Evolutionary conservation across 169 alveolate species (phyloP), one percentile per base, ranked within the genome.

Genomic region (Eimeria necatrix): DNA sequence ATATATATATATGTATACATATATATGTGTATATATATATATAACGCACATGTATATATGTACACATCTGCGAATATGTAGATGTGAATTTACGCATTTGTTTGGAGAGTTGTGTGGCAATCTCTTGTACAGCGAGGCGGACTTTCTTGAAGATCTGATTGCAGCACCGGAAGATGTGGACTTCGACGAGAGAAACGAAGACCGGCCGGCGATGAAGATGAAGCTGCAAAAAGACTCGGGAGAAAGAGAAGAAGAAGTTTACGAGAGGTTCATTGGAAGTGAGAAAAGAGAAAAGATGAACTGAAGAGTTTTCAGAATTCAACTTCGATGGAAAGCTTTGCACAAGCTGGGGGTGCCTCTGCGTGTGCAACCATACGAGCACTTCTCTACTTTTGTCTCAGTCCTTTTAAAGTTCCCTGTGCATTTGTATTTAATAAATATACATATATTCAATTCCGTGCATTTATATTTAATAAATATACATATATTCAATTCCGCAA

Each of bases 181-280:
- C 7, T 78, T 71, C 41, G 94, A 89, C 9, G 94, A 89, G 52
- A 51, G 56, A 18, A 81, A 49, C n/a, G 94, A 89, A 56, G 94
- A 89, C 78, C 9, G 73, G 1, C 89, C n/a, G 4, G 94, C 94
- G 20, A 53, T 89, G 89, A 81, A 89, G 4, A 22, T 56, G 80
- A 89, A 89, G 61, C 78, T 89, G 48, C 94, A 73, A 22, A 24
- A 20, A 48, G 94, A 89, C 24, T 60, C 73, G 4, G 88, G 83
- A 9, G 89, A 73, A 16, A 49, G 94, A 52, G 94, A 89, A 20
- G 94, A 89, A 20, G 68, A 89, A 26, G 83, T 89, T 70, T 89
- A 89, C 48, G 80, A 89, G 26, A 53, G 94, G 20, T 78, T 89
- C 48, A 89, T 89, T 52, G 94, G 94, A 12, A 56, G 94, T 89